Conservation (phyloP, 73 alveolate species). For the Tetrahymena elliotti region DNA sequence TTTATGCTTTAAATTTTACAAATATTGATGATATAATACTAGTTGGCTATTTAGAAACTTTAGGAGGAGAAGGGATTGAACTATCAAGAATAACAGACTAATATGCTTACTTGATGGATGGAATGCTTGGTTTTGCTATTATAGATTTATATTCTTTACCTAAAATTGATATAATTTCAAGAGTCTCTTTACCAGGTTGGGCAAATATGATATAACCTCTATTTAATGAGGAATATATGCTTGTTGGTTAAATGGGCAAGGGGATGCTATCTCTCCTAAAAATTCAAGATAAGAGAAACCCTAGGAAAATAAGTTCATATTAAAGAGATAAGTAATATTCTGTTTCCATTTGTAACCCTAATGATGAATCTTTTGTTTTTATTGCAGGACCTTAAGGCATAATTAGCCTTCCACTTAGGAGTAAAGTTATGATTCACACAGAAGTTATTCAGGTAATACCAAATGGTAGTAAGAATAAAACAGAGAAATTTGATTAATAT, state of each 20-base stretch:
- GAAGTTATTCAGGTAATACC: neutral
- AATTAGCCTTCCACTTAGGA: neutral
- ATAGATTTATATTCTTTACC: neutral
- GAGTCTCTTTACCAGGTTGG: neutral
- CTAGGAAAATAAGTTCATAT: neutral
- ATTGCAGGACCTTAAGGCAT: neutral
- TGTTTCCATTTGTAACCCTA: neutral
- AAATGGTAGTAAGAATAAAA: neutral
- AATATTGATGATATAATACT: neutral
- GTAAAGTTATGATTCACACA: neutral
- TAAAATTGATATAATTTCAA: neutral
- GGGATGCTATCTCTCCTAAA: neutral
- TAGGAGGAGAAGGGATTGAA: neutral
- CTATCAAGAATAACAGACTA: neutral
- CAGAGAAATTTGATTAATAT: neutral
- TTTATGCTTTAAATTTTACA: neutral
- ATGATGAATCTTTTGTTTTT: neutral
- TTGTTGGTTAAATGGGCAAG: neutral
- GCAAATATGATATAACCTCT: neutral
- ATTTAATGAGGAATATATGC: neutral
- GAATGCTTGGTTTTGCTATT: neutral
- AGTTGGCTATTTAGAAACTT: neutral
- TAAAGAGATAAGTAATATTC: neutral
- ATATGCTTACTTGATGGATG: neutral
- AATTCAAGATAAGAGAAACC: neutral